Percentiles rank a stretch among this genome's conserved stretches.
phyloP scores from a whole-genome alignment of 352 stramenopile species.

The Plasmopara viticola region DNA sequence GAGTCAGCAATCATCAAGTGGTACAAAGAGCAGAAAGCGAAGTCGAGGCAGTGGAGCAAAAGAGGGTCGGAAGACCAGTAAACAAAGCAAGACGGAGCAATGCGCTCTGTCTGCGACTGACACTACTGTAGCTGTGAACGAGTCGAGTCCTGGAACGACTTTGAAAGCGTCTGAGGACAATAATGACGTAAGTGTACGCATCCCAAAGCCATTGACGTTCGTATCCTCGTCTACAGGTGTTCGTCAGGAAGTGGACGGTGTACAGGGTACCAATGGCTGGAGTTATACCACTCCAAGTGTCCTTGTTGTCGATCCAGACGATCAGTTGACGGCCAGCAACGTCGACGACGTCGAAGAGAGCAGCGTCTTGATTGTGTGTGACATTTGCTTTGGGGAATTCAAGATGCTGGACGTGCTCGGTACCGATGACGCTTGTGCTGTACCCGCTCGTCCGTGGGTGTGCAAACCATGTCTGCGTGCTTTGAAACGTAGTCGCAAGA shows the following conservation, averaged over 20 bases:
- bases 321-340: constrained; percentile 19
- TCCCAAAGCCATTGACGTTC: constrained; percentile 28
- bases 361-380: constrained; percentile 62
- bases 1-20: not conserved
- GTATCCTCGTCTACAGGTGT: constrained; percentile 15
- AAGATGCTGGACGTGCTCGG: constrained; percentile 58
- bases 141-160: constrained; percentile 2
- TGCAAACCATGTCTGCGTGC: constrained; percentile 54
- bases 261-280: constrained; percentile 17
- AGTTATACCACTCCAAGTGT: constrained; percentile 21
- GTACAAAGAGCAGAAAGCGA: constrained; percentile 16
- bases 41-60: constrained; percentile 10
- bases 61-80: constrained; percentile 3
- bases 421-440: constrained; percentile 23
- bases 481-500: constrained; percentile 75
- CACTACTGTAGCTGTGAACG: constrained; percentile 1
- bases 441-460: constrained; percentile 67
- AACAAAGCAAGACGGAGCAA: constrained; percentile 17
- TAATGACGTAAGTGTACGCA: constrained; percentile 9
- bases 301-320: constrained; percentile 39
- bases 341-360: constrained; percentile 33
- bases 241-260: constrained; percentile 18
- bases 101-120: not conserved
- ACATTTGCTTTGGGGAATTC: constrained; percentile 71
- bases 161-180: constrained; percentile 17